Percentiles rank a stretch among this genome's conserved stretches.
Evolutionary conservation across 768 basidiomycete genomes (phyloP).

Genomic region (Trametes meyenii): DNA sequence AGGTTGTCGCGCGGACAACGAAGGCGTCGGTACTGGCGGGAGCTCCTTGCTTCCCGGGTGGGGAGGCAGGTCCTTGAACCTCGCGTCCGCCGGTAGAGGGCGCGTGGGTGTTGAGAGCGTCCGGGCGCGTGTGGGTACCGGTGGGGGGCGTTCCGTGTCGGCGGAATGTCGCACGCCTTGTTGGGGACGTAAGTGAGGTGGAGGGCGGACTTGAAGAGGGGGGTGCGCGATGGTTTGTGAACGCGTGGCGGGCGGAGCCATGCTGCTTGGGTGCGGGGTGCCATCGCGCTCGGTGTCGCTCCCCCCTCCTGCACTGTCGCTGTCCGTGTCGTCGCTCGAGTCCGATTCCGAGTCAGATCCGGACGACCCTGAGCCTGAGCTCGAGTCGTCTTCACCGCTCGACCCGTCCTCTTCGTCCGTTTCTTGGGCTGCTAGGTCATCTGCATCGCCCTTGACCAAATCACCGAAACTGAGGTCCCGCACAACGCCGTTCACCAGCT

Average conservation of each 20-base stretch:
- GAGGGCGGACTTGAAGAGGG: conserved; percentile 5
- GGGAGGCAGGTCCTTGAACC: conserved; percentile 23
- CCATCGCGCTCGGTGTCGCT: conserved; percentile 25
- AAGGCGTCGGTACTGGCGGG: conserved; percentile 41
- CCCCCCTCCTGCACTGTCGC: conserved; percentile 21
- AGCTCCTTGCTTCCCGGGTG: conserved; percentile 45
- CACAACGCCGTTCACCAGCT: conserved; percentile 79
- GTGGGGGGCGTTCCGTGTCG: conserved; percentile 7
- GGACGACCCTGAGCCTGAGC: neutral
- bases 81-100: conserved; percentile 4
- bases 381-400: conserved; percentile 32
- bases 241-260: conserved; percentile 12
- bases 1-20: conserved; percentile 33
- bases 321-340: conserved; percentile 19
- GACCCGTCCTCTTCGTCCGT: conserved; percentile 52
- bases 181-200: neutral
- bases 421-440: conserved; percentile 77
- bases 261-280: conserved; percentile 18
- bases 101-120: conserved; percentile 9
- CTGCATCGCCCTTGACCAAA: conserved; percentile 73
- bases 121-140: conserved; percentile 5
- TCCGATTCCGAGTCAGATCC: conserved; percentile 11
- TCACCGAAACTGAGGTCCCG: conserved; percentile 83
- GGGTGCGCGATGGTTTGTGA: conserved; percentile 28
- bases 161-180: conserved; percentile 20